Percentiles rank a stretch among this genome's conserved stretches.
Evolutionary conservation across 139 green algal species (phyloP).

Genomic region (Chlorella ohadii): DNA sequence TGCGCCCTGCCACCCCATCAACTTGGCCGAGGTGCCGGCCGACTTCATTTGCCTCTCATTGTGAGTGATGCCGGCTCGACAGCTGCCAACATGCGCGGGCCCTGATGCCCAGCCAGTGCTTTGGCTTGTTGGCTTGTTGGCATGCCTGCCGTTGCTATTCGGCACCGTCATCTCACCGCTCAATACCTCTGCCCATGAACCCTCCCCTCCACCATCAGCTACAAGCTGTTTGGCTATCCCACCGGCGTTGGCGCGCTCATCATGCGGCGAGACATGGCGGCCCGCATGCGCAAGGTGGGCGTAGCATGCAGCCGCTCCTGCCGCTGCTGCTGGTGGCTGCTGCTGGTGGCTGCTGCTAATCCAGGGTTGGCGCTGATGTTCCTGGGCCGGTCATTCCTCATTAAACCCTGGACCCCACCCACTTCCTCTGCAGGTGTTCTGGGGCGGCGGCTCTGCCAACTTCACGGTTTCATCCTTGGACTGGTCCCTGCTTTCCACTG

Average conservation of each 20-base stretch:
- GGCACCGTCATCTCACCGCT: too few relatives aligned
- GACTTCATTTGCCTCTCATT: conserved; percentile 9
- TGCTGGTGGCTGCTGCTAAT: background rate
- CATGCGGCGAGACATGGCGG: background rate
- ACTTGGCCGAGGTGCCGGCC: conserved; percentile 52
- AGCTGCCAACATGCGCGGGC: too few relatives aligned
- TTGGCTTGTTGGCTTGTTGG: too few relatives aligned
- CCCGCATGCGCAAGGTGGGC: conserved; percentile 1
- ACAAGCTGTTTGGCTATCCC: conserved; percentile 81
- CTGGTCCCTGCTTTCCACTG: conserved; percentile 46
- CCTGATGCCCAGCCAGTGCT: too few relatives aligned
- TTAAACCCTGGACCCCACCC: too few relatives aligned
- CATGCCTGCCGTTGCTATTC: too few relatives aligned
- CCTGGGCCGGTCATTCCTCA: too few relatives aligned
- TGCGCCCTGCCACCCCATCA: conserved; percentile 71
- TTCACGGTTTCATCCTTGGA: conserved; percentile 67
- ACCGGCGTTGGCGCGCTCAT: conserved; percentile 57
- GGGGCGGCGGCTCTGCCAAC: conserved; percentile 74
- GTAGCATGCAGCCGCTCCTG: background rate
- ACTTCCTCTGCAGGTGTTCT: conserved; percentile 59
- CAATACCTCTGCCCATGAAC: background rate
- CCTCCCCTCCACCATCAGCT: background rate
- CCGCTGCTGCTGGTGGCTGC: background rate
- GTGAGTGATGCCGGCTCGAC: background rate
- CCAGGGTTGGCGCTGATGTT: too few relatives aligned